Conservation (phyloP, 2,329 filamentous ascomycete genomes). For the Xylariaceae sp. region DNA sequence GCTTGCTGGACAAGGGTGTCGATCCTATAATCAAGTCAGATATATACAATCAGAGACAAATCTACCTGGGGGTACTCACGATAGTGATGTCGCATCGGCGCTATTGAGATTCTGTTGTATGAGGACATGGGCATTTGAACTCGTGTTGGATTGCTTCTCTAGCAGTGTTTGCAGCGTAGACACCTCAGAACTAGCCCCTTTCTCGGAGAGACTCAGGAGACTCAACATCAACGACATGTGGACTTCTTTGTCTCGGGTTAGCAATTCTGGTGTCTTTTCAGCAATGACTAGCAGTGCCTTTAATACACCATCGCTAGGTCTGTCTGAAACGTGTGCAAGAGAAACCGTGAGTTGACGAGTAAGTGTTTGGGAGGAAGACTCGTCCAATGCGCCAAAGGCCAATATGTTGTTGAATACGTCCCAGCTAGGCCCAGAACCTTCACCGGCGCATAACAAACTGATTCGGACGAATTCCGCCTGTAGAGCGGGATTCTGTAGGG, state of each 20-base stretch:
- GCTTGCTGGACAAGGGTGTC: constrained; percentile 50
- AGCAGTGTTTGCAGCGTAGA: constrained; percentile 41
- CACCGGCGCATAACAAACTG: constrained; percentile 37
- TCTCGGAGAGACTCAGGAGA: constrained; percentile 50
- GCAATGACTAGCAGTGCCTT: constrained; percentile 46
- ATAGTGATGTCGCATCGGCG: constrained; percentile 45
- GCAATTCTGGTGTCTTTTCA: constrained; percentile 39
- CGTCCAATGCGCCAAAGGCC: constrained; percentile 37
- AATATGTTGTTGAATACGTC: constrained; percentile 46
- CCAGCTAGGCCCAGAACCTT: constrained; percentile 33
- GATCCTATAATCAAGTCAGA: constrained; percentile 36
- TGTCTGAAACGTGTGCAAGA: constrained; percentile 19
- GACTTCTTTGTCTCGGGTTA: constrained; percentile 41
- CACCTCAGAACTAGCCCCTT: constrained; percentile 38
- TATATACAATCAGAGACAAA: not conserved
- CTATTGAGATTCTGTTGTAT: constrained; percentile 52
- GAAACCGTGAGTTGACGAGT: constrained; percentile 30
- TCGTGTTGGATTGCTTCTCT: constrained; percentile 39
- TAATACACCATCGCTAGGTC: constrained; percentile 32
- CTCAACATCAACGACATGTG: constrained; percentile 49
- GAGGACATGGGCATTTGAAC: constrained; percentile 44
- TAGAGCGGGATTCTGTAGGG: constrained; percentile 37
- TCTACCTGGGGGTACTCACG: constrained; percentile 35
- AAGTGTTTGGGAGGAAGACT: constrained; percentile 33
- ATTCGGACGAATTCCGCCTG: constrained; percentile 44